Base-by-base conservation (phyloP, 768 basidiomycete genomes). In the Russula sp. region DNA sequence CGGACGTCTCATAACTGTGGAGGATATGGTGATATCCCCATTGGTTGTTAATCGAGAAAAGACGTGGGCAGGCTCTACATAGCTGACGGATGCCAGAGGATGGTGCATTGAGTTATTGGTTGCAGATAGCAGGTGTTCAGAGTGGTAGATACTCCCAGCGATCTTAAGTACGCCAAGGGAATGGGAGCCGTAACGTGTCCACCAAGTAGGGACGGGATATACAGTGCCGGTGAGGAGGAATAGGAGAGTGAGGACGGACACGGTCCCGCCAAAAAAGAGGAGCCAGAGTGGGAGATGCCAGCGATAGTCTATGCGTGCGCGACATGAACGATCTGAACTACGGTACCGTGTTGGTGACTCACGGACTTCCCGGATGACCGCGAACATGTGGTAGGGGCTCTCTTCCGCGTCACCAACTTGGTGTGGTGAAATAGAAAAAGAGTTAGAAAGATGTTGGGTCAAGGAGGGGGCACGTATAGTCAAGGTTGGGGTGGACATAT, bases 271-370 rank as follows among this genome's bases (percentile, higher is more conserved):
- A 29, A 62, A 62, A n/a, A 62, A 51, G 45, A 58, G 50, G 45
- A 62, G 61, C 61, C 61, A 62, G 36, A 62, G 50, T 1, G 61
- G 61, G 25, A 62, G 61, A 34, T 39, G 56, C 61, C 61, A 58
- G 32, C 50, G 61, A 10, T 32, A 53, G 32, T 22, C 56, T 62
- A 45, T 14, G 20, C 4, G 36, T 3, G 41, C 8, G 48, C 10
- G 16, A 29, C 41, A 49, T 22, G 47, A 46, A 7, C 8, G 41
- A 16, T 32, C 18, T 34, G 61, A 52, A 41, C 8, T 25, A 18
- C 22, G 9, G 7, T 4, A 11, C 1, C 7, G 5, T 34, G 39
- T 25, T n/a, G 25, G 7, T 11, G 29, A 58, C 61, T 32, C 45
- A 62, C 61, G 45, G 14, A 32, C 56, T 32, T 62, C 50, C 7